phyloP scores from a whole-genome alignment of 192 early-diverging fungal genomes.

The Umbelopsis sp. region DNA sequence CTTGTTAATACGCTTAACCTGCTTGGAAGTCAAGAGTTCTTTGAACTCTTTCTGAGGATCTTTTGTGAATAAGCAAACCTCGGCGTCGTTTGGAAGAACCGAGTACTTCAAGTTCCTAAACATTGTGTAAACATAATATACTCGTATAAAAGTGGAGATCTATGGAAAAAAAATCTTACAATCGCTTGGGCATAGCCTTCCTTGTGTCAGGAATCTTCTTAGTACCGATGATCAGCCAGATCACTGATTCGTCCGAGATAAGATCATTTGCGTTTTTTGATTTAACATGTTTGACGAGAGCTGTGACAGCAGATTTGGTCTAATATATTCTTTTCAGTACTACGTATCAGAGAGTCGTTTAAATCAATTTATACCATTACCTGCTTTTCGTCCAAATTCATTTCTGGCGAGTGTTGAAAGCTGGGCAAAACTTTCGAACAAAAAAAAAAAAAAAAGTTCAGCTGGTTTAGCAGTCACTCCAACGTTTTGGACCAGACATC shows the following conservation, averaged over 20 bases:
- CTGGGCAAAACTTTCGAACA: not conserved
- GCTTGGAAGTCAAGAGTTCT: slow-evolving; percentile 63
- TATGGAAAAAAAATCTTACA: slow-evolving; percentile 14
- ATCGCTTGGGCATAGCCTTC: slow-evolving; percentile 12
- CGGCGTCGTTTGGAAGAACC: slow-evolving; percentile 60
- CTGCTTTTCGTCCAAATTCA: slow-evolving; percentile 18
- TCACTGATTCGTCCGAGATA: slow-evolving; percentile 11
- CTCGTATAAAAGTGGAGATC: not conserved
- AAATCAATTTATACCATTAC: not conserved
- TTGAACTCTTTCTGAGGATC: slow-evolving; percentile 81
- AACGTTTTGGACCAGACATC: not conserved
- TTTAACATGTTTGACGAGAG: slow-evolving; percentile 21
- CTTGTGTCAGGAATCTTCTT: slow-evolving; percentile 23
- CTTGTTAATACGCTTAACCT: slow-evolving; percentile 66
- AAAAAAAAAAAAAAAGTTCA: slow-evolving; percentile 21
- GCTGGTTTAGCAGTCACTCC: not conserved
- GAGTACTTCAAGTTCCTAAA: slow-evolving; percentile 71
- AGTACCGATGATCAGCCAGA: slow-evolving; percentile 20
- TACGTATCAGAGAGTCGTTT: not conserved
- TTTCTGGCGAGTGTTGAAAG: slow-evolving; percentile 6
- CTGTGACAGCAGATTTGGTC: slow-evolving; percentile 27
- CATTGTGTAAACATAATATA: not conserved
- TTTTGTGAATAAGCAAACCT: slow-evolving; percentile 90
- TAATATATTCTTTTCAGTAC: not conserved
- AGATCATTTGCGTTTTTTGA: slow-evolving; percentile 20